These are phyloP conservation scores for Colletotrichum tropicicola DNA, from an alignment of 2,329 filamentous ascomycete genomes.

Conservation along the genomic window DNA sequence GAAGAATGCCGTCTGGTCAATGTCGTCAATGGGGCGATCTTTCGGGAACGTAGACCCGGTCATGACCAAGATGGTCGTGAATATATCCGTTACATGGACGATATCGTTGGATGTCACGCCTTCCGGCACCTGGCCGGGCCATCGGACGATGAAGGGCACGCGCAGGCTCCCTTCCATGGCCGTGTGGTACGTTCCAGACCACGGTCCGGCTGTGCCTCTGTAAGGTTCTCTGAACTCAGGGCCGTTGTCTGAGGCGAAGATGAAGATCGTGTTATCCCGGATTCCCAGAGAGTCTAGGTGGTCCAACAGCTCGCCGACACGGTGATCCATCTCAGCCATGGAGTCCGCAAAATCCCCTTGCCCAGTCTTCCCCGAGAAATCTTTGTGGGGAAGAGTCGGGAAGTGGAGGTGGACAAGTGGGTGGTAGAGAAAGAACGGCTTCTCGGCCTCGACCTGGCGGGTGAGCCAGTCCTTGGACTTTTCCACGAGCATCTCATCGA, in stretches of 20 bases:
- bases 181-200: slow-evolving; percentile 45
- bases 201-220: slow-evolving; percentile 42
- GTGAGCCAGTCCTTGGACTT: slow-evolving; percentile 42
- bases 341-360: slow-evolving; percentile 44
- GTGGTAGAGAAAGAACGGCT: slow-evolving; percentile 43
- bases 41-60: slow-evolving; percentile 31
- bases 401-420: slow-evolving; percentile 44
- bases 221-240: slow-evolving; percentile 44
- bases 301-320: slow-evolving; percentile 42
- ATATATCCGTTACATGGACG: slow-evolving; percentile 44
- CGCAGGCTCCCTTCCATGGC: slow-evolving; percentile 46
- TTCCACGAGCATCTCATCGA: slow-evolving; percentile 43
- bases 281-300: slow-evolving; percentile 40
- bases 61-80: slow-evolving; percentile 40
- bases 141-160: slow-evolving; percentile 45
- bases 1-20: slow-evolving; percentile 40
- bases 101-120: slow-evolving; percentile 39
- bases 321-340: slow-evolving; percentile 44
- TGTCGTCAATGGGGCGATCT: slow-evolving; percentile 41
- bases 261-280: slow-evolving; percentile 41
- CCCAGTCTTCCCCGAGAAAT: slow-evolving; percentile 38
- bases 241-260: slow-evolving; percentile 46
- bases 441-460: slow-evolving; percentile 33
- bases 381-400: slow-evolving; percentile 40
- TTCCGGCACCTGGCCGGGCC: slow-evolving; percentile 40